phyloP scores from a whole-genome alignment of 495 filamentous ascomycete species.

The Cercophora samala region DNA sequence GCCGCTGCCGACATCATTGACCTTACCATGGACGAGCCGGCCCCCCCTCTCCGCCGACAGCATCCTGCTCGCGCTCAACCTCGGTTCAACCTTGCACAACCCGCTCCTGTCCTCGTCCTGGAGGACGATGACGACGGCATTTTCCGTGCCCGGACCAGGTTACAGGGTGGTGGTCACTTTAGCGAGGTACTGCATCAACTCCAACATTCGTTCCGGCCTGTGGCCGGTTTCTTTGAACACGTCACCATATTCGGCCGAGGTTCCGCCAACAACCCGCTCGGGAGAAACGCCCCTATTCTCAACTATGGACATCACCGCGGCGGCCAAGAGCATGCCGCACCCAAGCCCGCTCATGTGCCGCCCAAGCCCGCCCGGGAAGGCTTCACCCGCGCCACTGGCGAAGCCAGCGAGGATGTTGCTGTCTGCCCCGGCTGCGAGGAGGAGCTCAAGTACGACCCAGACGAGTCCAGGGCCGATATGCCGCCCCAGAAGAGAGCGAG shows the following conservation, averaged over 20 bases:
- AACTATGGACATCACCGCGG: constrained; percentile 31
- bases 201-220: not conserved
- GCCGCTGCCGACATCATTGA: constrained; percentile 33
- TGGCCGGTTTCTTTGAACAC: too few relatives aligned
- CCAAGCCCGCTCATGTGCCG: constrained; percentile 36
- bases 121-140: not conserved
- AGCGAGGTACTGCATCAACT: not conserved
- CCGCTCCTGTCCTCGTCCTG: not conserved
- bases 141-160: not conserved
- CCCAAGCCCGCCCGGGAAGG: constrained; percentile 36
- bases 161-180: not conserved
- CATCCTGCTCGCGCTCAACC: constrained; percentile 11
- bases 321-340: constrained; percentile 11
- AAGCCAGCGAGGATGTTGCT: constrained; percentile 34
- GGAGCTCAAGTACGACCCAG: constrained; percentile 46
- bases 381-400: constrained; percentile 43
- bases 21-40: constrained; percentile 37
- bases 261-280: constrained; percentile 25
- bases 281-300: constrained; percentile 28
- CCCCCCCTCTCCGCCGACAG: constrained; percentile 8
- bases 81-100: not conserved
- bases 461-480: constrained; percentile 16
- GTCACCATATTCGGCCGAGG: too few relatives aligned
- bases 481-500: constrained; percentile 38
- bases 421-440: constrained; percentile 48